Conservation (phyloP, 805 yeast genomes). For the Ogataea chonburiensis region DNA sequence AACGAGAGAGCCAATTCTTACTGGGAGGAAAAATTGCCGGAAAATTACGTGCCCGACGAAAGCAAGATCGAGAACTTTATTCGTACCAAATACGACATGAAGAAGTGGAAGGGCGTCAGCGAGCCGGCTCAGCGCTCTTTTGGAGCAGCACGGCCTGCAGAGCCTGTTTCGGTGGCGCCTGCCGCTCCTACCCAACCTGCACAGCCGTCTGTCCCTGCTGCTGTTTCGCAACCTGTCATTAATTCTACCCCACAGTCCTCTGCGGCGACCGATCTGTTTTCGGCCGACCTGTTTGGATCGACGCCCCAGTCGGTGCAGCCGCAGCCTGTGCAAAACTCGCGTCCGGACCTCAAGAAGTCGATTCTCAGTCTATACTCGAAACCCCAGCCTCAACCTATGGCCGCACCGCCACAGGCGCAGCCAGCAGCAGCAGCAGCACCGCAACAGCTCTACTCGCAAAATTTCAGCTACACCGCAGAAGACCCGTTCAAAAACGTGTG, state of each 20-base stretch:
- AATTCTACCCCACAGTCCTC: slow-evolving; percentile 3
- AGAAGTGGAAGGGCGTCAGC: slow-evolving; percentile 62
- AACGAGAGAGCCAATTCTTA: slow-evolving; percentile 72
- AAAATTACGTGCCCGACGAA: slow-evolving; percentile 72
- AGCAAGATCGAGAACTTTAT: slow-evolving; percentile 86
- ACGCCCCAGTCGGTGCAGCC: slow-evolving; percentile 4
- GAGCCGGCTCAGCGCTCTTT: too few relatives aligned
- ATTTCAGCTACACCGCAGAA: slow-evolving; percentile 17
- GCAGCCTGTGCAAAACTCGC: slow-evolving; percentile 25
- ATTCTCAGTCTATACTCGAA: slow-evolving; percentile 84
- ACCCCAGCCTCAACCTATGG: slow-evolving; percentile 31
- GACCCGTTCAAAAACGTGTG: slow-evolving; percentile 36
- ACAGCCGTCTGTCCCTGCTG: background rate
- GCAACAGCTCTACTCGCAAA: slow-evolving; percentile 16
- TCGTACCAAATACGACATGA: slow-evolving; percentile 86
- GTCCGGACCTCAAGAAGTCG: slow-evolving; percentile 90
- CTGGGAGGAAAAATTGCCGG: slow-evolving; percentile 83
- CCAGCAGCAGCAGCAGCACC: slow-evolving; percentile 1
- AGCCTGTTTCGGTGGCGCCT: slow-evolving; percentile 2
- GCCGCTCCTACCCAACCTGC: background rate
- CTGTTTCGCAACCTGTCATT: background rate
- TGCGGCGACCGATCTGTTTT: slow-evolving; percentile 8
- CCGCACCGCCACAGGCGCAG: slow-evolving; percentile 1
- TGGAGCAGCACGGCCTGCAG: background rate
- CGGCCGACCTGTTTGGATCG: slow-evolving; percentile 8